Conservation (phyloP, 148 eudicot species). For the Gaultheria prostrata region DNA sequence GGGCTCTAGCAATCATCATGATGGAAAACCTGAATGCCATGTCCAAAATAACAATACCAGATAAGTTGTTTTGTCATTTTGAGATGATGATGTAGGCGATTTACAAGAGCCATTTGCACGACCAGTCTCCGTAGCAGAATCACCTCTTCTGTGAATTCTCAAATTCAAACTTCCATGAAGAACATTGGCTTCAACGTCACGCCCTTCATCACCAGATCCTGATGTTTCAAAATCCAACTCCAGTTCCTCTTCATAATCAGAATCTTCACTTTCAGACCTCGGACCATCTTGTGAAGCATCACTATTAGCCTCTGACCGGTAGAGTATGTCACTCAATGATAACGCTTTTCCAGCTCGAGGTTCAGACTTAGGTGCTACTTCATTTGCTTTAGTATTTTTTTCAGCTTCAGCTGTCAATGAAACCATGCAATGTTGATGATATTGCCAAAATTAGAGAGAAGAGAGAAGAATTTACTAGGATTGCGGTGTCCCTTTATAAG, state of each 20-base stretch:
- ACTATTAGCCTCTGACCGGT: conserved; percentile 65
- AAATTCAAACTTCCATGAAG: conserved; percentile 74
- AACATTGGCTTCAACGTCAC: conserved; percentile 52
- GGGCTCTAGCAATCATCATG: neutral
- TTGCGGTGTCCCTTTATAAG: neutral
- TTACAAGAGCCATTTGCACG: conserved; percentile 49
- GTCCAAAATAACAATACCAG: conserved; percentile 42
- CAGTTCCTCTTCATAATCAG: conserved; percentile 84
- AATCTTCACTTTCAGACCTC: conserved; percentile 86
- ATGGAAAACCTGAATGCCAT: neutral
- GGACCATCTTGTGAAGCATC: conserved; percentile 81
- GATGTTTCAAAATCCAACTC: conserved; percentile 87
- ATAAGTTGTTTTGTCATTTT: conserved; percentile 40
- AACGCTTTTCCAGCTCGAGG: conserved; percentile 54
- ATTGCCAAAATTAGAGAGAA: neutral
- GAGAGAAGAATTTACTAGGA: neutral
- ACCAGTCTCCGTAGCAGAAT: conserved; percentile 40
- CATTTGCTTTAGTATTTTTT: conserved; percentile 44
- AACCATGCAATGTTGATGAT: neutral
- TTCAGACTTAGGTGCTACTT: conserved; percentile 48
- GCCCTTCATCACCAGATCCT: conserved; percentile 75
- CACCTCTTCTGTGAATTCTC: conserved; percentile 62
- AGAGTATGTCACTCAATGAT: conserved; percentile 73
- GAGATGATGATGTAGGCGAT: conserved; percentile 51
- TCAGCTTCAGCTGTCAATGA: conserved; percentile 61